These are phyloP conservation scores for Micromonas commoda DNA, from an alignment of 139 green algal species.

Conservation along the genomic window DNA sequence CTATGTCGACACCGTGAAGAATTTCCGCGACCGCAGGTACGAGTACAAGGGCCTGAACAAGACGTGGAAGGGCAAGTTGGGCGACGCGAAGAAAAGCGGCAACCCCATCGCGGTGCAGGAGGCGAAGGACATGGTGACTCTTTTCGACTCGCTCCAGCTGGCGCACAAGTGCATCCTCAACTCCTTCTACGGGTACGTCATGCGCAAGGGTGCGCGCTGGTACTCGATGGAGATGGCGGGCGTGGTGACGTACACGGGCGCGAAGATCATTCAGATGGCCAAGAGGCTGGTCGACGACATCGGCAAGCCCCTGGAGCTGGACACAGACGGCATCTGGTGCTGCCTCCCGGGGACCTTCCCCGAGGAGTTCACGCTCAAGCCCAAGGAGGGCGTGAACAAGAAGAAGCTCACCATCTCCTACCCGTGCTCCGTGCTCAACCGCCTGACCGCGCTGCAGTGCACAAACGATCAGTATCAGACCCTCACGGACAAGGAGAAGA, in stretches of 20 bases:
- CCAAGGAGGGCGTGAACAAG: slow-evolving; percentile 27
- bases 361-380: slow-evolving; percentile 77
- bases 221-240: slow-evolving; percentile 99
- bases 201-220: slow-evolving; percentile 80
- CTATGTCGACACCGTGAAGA: slow-evolving; percentile 91
- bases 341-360: slow-evolving; percentile 81
- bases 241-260: slow-evolving; percentile 92
- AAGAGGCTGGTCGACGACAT: slow-evolving; percentile 63
- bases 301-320: slow-evolving; percentile 87
- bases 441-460: slow-evolving; percentile 85
- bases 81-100: slow-evolving; percentile 61
- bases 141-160: slow-evolving; percentile 69
- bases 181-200: slow-evolving; percentile 81
- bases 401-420: slow-evolving; percentile 73
- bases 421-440: slow-evolving; percentile 96
- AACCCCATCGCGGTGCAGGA: slow-evolving; percentile 45
- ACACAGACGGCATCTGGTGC: slow-evolving; percentile 99
- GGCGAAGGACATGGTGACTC: slow-evolving; percentile 40
- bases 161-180: slow-evolving; percentile 99
- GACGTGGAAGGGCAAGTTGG: slow-evolving; percentile 74
- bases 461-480: slow-evolving; percentile 91
- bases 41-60: slow-evolving; percentile 98
- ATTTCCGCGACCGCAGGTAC: slow-evolving; percentile 94
- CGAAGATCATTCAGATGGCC: slow-evolving; percentile 89
- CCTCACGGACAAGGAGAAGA: slow-evolving; percentile 49